These are phyloP conservation scores for Recurvomyces mirabilis DNA, from an alignment of 495 filamentous ascomycete genomes.

Conservation along the genomic window DNA sequence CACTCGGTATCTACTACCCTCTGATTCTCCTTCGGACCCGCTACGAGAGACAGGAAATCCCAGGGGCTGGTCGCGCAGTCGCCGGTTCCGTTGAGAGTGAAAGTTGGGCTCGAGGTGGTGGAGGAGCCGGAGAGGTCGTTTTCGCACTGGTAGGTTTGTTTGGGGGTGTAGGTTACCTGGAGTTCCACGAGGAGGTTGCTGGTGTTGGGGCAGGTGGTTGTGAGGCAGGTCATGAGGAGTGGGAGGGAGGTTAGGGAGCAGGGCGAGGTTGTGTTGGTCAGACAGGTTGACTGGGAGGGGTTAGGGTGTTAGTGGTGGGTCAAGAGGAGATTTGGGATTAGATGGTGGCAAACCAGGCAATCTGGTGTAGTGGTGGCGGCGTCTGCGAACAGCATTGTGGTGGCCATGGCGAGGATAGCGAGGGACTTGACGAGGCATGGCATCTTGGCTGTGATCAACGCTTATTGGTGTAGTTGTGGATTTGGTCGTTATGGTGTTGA, in stretches of 20 bases:
- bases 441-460: too few species aligned
- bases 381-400: too few species aligned
- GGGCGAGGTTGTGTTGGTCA: constrained; percentile 2
- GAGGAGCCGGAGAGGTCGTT: neutral
- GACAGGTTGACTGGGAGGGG: neutral
- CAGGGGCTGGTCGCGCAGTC: constrained; percentile 1
- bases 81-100: neutral
- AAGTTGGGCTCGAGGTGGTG: neutral
- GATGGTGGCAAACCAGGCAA: neutral
- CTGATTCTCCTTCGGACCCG: neutral
- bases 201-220: neutral
- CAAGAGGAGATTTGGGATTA: neutral
- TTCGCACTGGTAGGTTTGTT: neutral
- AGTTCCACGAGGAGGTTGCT: neutral
- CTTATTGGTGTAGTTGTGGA: too few species aligned
- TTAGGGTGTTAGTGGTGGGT: neutral
- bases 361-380: too few species aligned
- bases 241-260: neutral
- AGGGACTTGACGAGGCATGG: too few species aligned
- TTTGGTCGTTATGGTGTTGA: too few species aligned
- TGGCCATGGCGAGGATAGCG: too few species aligned
- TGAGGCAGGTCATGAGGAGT: neutral
- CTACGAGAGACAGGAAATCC: neutral
- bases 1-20: neutral
- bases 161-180: neutral